Percentiles rank a stretch among this genome's conserved stretches.
These are phyloP conservation scores for Capronia americana DNA, from an alignment of 2,329 filamentous ascomycete genomes.

Conservation along the genomic window DNA sequence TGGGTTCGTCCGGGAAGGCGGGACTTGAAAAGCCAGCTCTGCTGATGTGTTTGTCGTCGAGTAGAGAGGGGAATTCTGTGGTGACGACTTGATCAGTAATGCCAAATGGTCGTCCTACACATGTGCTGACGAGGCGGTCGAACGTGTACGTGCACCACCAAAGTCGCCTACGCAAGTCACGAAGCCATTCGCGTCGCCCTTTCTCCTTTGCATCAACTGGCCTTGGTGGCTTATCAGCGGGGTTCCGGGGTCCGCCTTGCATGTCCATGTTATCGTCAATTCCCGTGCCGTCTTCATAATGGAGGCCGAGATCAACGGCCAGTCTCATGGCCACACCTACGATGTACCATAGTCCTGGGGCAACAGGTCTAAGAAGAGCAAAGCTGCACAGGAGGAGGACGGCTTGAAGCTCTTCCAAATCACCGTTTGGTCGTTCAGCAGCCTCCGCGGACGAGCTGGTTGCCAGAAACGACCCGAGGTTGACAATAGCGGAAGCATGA, in stretches of 20 bases:
- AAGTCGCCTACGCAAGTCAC: constrained; percentile 82
- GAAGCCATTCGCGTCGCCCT: constrained; percentile 77
- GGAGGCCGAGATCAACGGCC: constrained; percentile 87
- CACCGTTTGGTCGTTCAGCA: constrained; percentile 75
- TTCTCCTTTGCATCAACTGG: constrained; percentile 61
- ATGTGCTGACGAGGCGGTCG: constrained; percentile 92
- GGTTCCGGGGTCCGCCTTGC: constrained; percentile 7
- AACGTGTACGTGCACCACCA: constrained; percentile 99
- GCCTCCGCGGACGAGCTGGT: constrained; percentile 66
- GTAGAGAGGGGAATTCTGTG: constrained; percentile 86
- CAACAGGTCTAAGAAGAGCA: constrained; percentile 86
- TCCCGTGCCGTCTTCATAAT: constrained; percentile 85
- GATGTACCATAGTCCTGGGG: constrained; percentile 96
- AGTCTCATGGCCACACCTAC: constrained; percentile 90
- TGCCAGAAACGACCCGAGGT: constrained; percentile 82
- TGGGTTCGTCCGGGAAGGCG: constrained; percentile 67
- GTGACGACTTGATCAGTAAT: constrained; percentile 97
- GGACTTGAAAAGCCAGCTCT: constrained; percentile 73
- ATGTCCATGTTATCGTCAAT: constrained; percentile 56
- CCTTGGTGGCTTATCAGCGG: constrained; percentile 34
- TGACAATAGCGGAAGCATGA: constrained; percentile 90
- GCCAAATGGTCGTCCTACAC: constrained; percentile 89
- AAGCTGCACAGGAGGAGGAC: constrained; percentile 90
- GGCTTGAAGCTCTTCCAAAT: constrained; percentile 90
- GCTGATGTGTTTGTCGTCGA: constrained; percentile 90